Base-by-base conservation (phyloP, 1,139 yeast species). In the Wickerhamomyces sp. region DNA sequence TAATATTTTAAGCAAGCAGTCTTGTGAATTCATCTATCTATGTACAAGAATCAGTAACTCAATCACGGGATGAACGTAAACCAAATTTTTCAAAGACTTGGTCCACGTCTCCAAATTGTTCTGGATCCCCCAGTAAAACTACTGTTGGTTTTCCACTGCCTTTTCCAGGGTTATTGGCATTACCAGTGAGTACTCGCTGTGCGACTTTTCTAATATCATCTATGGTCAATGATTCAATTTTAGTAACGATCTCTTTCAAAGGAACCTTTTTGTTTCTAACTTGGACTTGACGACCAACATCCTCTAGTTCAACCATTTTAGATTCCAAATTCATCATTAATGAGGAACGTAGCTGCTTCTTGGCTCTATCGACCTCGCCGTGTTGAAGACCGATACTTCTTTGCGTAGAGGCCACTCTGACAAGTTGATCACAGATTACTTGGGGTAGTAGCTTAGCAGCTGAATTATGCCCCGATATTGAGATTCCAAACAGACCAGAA, bases 281-380 rank as follows among this genome's bases (percentile, higher is more conserved):
- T 60, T 86, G 95, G 21, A 91, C 77, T 60, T 91, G 98, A 58
- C 98, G 77, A 11, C 98, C 98, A 60, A 89, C 70, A 54, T 91
- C 98, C 59, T 91, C 98, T 36, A 91, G 67, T 51, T 85, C 89
- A 14, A 94, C 95, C 68, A 91, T 72, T 57, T 84, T 87, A 47
- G 93, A 79, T 59, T 91, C 98, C 31, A 89, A 72, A 54, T 89
- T 91, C 96, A 91, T 91, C 55, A 91, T 70, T 41, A 91, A 66
- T 5, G 95, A 82, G n/a, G 93, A 80, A 33, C 84, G 78, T 38
- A 91, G 70, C 64, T 91, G 98, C 58, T 87, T 89, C 60, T 91
- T 91, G 20, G 97, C 96, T 45, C 98, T 72, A 40, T 70, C 62
- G 8, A 91, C 91, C 61, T 91, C 98, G 28, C 66, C 71, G 14